phyloP scores from a whole-genome alignment of 2,329 filamentous ascomycete genomes.

The Dactylellina haptotyla region DNA sequence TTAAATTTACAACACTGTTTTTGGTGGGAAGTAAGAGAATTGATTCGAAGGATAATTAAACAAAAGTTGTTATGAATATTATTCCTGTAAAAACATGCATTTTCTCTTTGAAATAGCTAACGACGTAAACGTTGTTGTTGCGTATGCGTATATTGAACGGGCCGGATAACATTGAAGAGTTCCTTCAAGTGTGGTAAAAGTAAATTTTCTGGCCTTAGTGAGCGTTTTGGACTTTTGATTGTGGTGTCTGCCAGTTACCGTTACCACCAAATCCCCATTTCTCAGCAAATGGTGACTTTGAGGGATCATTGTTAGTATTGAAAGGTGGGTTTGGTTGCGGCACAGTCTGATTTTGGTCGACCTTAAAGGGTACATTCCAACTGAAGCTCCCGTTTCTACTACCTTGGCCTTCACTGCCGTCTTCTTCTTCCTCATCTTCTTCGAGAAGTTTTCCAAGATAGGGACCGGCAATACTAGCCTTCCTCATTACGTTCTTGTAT shows the following conservation, averaged over 20 bases:
- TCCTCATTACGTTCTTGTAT: constrained; percentile 37
- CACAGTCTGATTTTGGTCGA: constrained; percentile 8
- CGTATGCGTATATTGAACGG: too few relatives aligned
- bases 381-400: constrained; percentile 41
- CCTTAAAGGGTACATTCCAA: constrained; percentile 38
- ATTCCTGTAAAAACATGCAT: too few relatives aligned
- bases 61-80: too few relatives aligned
- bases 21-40: too few relatives aligned
- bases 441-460: constrained; percentile 35
- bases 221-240: constrained; percentile 30
- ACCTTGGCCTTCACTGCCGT: constrained; percentile 7
- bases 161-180: too few relatives aligned
- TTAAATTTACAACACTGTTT: too few relatives aligned
- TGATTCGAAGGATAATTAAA: too few relatives aligned
- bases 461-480: constrained; percentile 30
- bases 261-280: constrained; percentile 43
- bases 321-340: constrained; percentile 24
- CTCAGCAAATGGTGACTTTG: constrained; percentile 43
- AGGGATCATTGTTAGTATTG: constrained; percentile 14
- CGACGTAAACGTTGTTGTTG: too few relatives aligned
- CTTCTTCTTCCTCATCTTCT: constrained; percentile 42
- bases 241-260: constrained; percentile 5
- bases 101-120: neutral
- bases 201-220: constrained; percentile 2
- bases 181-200: too few relatives aligned